These are phyloP conservation scores for Aspergillus flavus DNA, from an alignment of 2,329 filamentous ascomycete species.

Conservation along the genomic window DNA sequence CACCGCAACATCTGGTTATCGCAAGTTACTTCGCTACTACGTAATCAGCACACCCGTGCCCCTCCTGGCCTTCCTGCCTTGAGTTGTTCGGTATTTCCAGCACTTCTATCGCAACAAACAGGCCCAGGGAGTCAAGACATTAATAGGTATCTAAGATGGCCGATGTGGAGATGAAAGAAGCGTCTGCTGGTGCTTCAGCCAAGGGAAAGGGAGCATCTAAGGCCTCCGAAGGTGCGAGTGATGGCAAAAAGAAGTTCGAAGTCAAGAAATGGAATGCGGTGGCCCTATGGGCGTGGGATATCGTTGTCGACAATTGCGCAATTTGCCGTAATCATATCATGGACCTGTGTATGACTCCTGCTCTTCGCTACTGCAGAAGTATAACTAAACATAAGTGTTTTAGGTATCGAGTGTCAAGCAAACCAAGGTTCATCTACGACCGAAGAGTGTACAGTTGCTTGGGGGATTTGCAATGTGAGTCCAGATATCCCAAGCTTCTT, in stretches of 20 bases:
- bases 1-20: slow-evolving; percentile 28
- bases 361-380: not conserved
- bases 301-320: slow-evolving; percentile 98
- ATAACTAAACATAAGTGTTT: slow-evolving; percentile 19
- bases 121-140: not conserved
- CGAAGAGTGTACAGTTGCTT: slow-evolving; percentile 97
- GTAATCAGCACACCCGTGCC: slow-evolving; percentile 20
- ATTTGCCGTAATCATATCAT: slow-evolving; percentile 99
- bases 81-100: not conserved
- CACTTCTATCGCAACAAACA: not conserved
- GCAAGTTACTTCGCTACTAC: slow-evolving; percentile 20
- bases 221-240: slow-evolving; percentile 52
- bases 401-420: slow-evolving; percentile 96
- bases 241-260: slow-evolving; percentile 93
- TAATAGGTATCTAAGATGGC: slow-evolving; percentile 64
- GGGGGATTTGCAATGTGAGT: slow-evolving; percentile 98
- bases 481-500: not conserved
- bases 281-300: slow-evolving; percentile 98
- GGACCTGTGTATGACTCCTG: slow-evolving; percentile 78
- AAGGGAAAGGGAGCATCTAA: slow-evolving; percentile 62
- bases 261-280: slow-evolving; percentile 99
- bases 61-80: slow-evolving; percentile 3
- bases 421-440: slow-evolving; percentile 97
- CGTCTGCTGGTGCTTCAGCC: slow-evolving; percentile 55
- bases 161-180: slow-evolving; percentile 96